These are phyloP conservation scores for Ligustrum vulgare DNA, from an alignment of 257 asterid species.

Conservation along the genomic window DNA sequence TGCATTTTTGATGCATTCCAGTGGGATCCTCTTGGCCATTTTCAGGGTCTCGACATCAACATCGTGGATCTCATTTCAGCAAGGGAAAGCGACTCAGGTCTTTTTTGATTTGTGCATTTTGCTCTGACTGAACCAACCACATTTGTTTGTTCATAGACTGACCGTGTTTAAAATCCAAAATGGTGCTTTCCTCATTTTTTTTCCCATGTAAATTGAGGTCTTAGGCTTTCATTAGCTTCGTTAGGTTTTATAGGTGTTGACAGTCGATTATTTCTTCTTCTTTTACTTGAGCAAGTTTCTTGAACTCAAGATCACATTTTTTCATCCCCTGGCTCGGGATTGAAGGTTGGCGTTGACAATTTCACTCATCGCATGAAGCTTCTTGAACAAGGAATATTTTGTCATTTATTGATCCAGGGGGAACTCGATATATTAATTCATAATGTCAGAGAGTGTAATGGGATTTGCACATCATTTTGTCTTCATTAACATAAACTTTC, in stretches of 20 bases:
- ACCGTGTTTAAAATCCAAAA: slow-evolving; percentile 39
- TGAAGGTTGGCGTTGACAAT: slow-evolving; percentile 19
- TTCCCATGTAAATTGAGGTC: slow-evolving; percentile 26
- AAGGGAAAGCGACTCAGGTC: slow-evolving; percentile 47
- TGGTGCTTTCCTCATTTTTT: slow-evolving; percentile 39
- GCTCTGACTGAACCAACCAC: slow-evolving; percentile 9
- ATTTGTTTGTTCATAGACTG: slow-evolving; percentile 61
- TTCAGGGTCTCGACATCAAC: slow-evolving; percentile 64
- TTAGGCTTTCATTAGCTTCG: slow-evolving; percentile 30
- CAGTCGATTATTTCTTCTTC: neutral
- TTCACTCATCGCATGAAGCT: slow-evolving; percentile 35
- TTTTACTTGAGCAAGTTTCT: slow-evolving; percentile 5
- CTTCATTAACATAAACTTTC: neutral
- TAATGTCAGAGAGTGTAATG: slow-evolving; percentile 16
- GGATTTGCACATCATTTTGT: slow-evolving; percentile 4
- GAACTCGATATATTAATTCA: slow-evolving; percentile 14
- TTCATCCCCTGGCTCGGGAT: slow-evolving; percentile 19
- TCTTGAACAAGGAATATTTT: neutral
- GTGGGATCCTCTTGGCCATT: slow-evolving; percentile 55
- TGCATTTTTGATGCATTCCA: slow-evolving; percentile 32
- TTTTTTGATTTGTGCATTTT: slow-evolving; percentile 3
- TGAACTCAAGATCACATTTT: slow-evolving; percentile 15
- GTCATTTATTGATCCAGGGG: slow-evolving; percentile 17
- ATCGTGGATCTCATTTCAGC: slow-evolving; percentile 54
- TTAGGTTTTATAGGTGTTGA: slow-evolving; percentile 5